Evolutionary conservation across 2,329 filamentous ascomycete species (phyloP), one percentile per base, ranked within the genome.

Genomic region (Neopestalotiopsis sp.): DNA sequence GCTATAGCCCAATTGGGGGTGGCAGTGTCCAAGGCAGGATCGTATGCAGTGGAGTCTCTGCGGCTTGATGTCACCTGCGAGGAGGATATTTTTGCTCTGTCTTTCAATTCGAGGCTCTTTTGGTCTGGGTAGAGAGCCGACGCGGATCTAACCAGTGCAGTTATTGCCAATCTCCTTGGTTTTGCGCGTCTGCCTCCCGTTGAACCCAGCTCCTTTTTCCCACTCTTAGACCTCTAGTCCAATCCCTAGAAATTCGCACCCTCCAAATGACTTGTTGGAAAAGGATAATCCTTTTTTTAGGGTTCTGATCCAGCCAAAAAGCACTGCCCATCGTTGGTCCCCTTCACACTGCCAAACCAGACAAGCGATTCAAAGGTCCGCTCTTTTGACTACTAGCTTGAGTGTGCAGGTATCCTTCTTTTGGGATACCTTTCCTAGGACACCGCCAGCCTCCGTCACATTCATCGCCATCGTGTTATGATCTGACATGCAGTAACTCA

Each of bases 1-100:
- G 30, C 38, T 7, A 24, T 45, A 30, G 28, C 61, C 61, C 38
- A 30, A 64, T 64, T 64, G 61, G 61, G 61, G 61, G 61, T 64
- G 61, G 61, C 61, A 42, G 40, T 64, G 61, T 64, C 40, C 38
- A 64, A 64, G 40, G 59, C 38, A 64, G 61, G 61, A 64, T 64
- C 61, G 34, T 20, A 52, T 17, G 45, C 61, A 24, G 61, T 45
- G 61, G 61, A 64, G 61, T 52, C 61, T 38, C 61, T 64, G 61
- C 61, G 61, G 42, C 20, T 49, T 64, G 34, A 45, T 64, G 40
- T 64, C 61, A 64, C 61, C 45, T 52, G 45, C 14, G 45, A 52
- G 9, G 45, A 52, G 45, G 45, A 52, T 52, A 52, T 52, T 52
- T 52, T 52, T 20, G 9, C 7, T 52, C 9, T 52, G 45, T 17